Evolutionary conservation across 1,139 yeast genomes (phyloP), one percentile per base, ranked within the genome.

Genomic region (Taphrina populina): DNA sequence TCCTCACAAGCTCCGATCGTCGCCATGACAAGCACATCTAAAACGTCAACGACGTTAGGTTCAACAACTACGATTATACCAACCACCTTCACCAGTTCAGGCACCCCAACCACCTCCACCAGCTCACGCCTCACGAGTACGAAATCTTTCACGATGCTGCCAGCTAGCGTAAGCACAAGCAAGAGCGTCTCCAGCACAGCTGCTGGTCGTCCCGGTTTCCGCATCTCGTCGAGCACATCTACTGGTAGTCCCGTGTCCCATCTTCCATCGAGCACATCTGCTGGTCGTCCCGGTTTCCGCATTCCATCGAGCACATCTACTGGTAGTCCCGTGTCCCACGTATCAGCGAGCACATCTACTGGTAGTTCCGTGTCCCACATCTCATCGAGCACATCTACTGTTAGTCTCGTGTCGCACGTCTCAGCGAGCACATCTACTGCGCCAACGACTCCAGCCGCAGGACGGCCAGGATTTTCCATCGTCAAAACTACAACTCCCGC

Each of bases 31-130:
- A 8, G 39, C n/a, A 33, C 51, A 3, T 5, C 39, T 11, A 3
- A 17, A 13, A n/a, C 51, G 5, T 5, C 37, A 11, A 20, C 39
- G 27, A 3, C 51, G 4, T n/a, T 27, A 13, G 8, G 11, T 4
- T 10, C 51, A 19, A 13, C 29, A 27, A 33, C 39, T n/a, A 44
- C 51, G 10, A 19, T 17, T n/a, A 32, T 11, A 11, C 19, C 51
- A 3, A 30, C 51, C 17, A 19, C 51, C n/a, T 8, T 19, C 15
- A 10, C 39, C 7, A 5, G 27, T 29, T 23, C 49, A 13, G 13
- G 15, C 15, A 19, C 49, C 29, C 10, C 49, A 4, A 43, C 37
- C 13, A 17, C 39, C 13, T 10, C 39, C 39, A 32, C 39, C 15
- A 30, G 2, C 37, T 34, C 3, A 13, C n/a, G 19, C 2, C 1